Evolutionary conservation across 164 flowering plant species (phyloP).

Genomic region (Protea cynaroides): DNA sequence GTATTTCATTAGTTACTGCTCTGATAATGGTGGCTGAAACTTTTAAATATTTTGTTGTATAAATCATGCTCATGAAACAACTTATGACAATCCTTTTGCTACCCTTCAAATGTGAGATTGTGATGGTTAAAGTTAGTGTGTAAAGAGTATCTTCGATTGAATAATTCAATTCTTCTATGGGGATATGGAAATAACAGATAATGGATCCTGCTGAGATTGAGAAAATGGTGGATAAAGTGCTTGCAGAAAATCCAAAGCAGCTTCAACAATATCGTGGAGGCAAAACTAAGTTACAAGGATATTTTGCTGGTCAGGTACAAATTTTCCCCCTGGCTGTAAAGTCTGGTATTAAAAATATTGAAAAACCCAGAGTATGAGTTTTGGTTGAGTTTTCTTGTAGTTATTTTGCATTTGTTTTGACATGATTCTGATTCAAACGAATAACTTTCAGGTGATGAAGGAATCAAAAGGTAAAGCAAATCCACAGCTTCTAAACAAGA

Average conservation of each 20-base stretch:
- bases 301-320: constrained; percentile 87
- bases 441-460: constrained; percentile 68
- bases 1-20: too few species aligned
- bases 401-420: neutral
- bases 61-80: too few species aligned
- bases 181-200: constrained; percentile 43
- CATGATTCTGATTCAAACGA: neutral
- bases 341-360: neutral
- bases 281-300: constrained; percentile 88
- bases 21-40: too few species aligned
- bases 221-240: constrained; percentile 68
- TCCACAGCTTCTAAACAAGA: constrained; percentile 78
- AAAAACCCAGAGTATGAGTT: neutral
- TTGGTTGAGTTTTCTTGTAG: neutral
- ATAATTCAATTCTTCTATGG: neutral
- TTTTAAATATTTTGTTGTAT: too few species aligned
- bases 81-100: too few species aligned
- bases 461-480: constrained; percentile 91
- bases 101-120: neutral
- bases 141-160: neutral
- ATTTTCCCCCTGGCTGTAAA: too few species aligned
- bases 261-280: constrained; percentile 86
- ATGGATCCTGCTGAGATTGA: constrained; percentile 72
- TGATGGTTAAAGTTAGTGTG: neutral
- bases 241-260: constrained; percentile 77